Conservation (phyloP, 1,284 basidiomycete genomes). For the Gastroboletus turbinatus region DNA sequence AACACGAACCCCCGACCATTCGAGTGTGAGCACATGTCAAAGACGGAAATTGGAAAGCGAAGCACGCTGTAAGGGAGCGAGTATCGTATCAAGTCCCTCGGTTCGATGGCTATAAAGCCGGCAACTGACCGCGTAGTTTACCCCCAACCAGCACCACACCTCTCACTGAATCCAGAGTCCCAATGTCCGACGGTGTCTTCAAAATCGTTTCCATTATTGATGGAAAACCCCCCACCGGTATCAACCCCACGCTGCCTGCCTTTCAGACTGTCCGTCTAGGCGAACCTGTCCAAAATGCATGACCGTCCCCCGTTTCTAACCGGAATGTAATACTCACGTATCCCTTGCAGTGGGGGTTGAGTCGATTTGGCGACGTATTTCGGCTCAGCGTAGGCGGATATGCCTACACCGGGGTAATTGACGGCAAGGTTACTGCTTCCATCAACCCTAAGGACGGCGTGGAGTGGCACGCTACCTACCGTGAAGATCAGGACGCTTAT, state of each 20-base stretch:
- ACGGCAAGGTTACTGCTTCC: not conserved
- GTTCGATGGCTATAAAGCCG: not conserved
- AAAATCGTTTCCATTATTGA: not conserved
- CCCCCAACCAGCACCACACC: not conserved
- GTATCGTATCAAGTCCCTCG: not conserved
- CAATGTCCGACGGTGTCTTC: not conserved
- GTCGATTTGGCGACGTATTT: too few relatives aligned
- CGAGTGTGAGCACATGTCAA: too few relatives aligned
- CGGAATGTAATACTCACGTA: not conserved
- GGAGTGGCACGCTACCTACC: not conserved
- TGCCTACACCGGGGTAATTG: not conserved
- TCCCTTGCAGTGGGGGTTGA: not conserved
- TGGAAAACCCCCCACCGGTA: not conserved
- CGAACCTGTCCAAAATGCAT: not conserved
- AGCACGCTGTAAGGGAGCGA: not conserved
- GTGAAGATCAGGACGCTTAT: not conserved
- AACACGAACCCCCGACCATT: not conserved
- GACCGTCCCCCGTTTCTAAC: not conserved
- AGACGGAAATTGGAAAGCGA: not conserved
- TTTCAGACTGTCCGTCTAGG: not conserved
- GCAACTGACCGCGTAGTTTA: not conserved
- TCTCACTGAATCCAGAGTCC: not conserved
- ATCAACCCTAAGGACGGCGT: not conserved
- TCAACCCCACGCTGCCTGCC: not conserved
- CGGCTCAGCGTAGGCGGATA: not conserved